Percentiles rank a stretch among this genome's conserved stretches.
phyloP scores from a whole-genome alignment of 768 basidiomycete species.

The Leccinum arenicola region DNA sequence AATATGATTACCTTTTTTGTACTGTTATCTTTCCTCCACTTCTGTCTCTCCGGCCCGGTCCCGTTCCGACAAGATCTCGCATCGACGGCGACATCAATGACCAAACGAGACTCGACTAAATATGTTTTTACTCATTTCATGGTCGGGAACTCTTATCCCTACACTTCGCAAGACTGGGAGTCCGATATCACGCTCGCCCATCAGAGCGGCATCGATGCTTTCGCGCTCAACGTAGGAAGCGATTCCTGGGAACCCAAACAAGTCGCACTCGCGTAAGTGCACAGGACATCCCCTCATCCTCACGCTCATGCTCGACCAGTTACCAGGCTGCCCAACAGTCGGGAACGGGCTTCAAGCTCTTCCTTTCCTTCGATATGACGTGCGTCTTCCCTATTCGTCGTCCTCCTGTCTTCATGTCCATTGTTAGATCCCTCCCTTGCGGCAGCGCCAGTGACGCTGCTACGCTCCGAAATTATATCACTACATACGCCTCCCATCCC shows the following conservation, averaged over 20 bases:
- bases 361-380: conserved; percentile 80
- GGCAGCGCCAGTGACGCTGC: conserved; percentile 44
- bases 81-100: background rate
- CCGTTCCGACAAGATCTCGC: background rate
- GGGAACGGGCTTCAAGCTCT: conserved; percentile 63
- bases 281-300: conserved; percentile 4
- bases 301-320: conserved; percentile 30
- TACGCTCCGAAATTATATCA: conserved; percentile 51
- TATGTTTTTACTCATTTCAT: conserved; percentile 59
- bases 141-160: conserved; percentile 66
- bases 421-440: conserved; percentile 53
- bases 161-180: conserved; percentile 41
- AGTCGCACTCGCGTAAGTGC: conserved; percentile 59
- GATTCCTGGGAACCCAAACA: conserved; percentile 63
- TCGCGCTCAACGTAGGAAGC: conserved; percentile 67
- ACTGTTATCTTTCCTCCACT: conserved; percentile 9
- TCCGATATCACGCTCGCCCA: conserved; percentile 56
- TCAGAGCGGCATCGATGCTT: conserved; percentile 60
- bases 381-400: conserved; percentile 31
- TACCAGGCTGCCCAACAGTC: conserved; percentile 55
- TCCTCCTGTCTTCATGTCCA: background rate
- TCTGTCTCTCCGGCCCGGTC: conserved; percentile 17
- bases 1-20: conserved; percentile 15
- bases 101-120: conserved; percentile 30
- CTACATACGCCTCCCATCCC: conserved; percentile 50